A percentile compares a stretch with the other conserved stretches of the same genome.
Conservation (phyloP, 2,329 filamentous ascomycete genomes). For the Fusarium sacchari region DNA sequence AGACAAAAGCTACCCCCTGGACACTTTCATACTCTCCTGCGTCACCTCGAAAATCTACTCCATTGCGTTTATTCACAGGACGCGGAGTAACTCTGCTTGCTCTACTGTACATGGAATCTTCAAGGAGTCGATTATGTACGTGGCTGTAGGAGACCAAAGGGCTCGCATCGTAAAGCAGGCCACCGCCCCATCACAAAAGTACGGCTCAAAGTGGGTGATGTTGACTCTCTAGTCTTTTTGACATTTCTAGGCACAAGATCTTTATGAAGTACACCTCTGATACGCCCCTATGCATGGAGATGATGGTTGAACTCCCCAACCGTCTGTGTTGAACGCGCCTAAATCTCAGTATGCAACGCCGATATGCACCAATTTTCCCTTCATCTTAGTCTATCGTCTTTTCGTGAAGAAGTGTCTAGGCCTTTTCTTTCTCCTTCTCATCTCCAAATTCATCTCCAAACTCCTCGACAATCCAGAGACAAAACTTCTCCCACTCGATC, state of each 20-base stretch:
- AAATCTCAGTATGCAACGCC: constrained; percentile 15
- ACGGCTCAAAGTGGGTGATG: not conserved
- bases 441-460: constrained; percentile 71
- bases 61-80: not conserved
- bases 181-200: not conserved
- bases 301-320: constrained; percentile 19
- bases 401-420: not conserved
- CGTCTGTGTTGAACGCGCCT: constrained; percentile 29
- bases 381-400: constrained; percentile 15
- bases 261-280: not conserved
- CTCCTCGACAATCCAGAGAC: constrained; percentile 87
- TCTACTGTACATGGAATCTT: not conserved
- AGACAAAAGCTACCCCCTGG: not conserved
- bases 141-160: not conserved
- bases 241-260: not conserved
- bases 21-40: not conserved
- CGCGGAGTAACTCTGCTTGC: no score
- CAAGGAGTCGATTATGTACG: not conserved
- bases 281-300: not conserved
- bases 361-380: constrained; percentile 1
- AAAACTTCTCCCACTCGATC: constrained; percentile 87
- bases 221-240: not conserved
- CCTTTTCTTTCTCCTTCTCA: constrained; percentile 18
- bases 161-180: not conserved
- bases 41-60: not conserved